Evolutionary conservation across 805 yeast genomes (phyloP), one percentile per base, ranked within the genome.

Genomic region (Teunomyces kruisii): DNA sequence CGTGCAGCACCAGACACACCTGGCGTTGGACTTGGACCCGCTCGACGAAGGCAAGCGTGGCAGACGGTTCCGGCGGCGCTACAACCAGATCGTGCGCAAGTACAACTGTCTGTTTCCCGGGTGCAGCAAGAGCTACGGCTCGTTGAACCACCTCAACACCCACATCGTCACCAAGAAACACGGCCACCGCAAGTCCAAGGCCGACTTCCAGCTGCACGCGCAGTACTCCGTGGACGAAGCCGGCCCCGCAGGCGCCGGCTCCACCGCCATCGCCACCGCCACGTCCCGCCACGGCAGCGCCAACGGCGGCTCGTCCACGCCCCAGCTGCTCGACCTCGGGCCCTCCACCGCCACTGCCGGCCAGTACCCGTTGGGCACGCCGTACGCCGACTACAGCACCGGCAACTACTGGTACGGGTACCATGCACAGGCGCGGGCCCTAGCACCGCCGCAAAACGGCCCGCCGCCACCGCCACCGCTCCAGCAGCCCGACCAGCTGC

Each of bases 161-260:
- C 76, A 71, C 52, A 70, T 71, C 4, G 75, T 71, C 24, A 69
- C 75, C 48, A 70, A 71, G 47, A 71, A 68, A 38, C 76, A 71
- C 48, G 76, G 76, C n/a, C 67, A 60, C 41, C 55, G 75, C 30
- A 69, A 69, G 52, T 61, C 68, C 22, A 71, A 70, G 49, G 67
- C 67, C 14, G 75, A 71, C 46, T 71, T 68, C 53, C 70, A 68
- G 27, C 36, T 27, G 26, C 42, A 38, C 32, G 24, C 19, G 4
- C 31, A 27, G 37, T 19, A 17, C 15, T 24, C 31, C 15, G 24
- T 15, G 12, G 40, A 28, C 4, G 32, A 37, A 4, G 14, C 7
- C 31, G 28, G 14, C 8, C n/a, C 8, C 17, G 13, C 9, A 4
- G 12, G 13, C 22, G 16, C 13, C 28, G 8, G 22, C 24, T 12